A percentile compares a stretch with the other conserved stretches of the same genome.
Conservation (phyloP, 2,329 filamentous ascomycete species). For the Hypocrella siamensis region DNA sequence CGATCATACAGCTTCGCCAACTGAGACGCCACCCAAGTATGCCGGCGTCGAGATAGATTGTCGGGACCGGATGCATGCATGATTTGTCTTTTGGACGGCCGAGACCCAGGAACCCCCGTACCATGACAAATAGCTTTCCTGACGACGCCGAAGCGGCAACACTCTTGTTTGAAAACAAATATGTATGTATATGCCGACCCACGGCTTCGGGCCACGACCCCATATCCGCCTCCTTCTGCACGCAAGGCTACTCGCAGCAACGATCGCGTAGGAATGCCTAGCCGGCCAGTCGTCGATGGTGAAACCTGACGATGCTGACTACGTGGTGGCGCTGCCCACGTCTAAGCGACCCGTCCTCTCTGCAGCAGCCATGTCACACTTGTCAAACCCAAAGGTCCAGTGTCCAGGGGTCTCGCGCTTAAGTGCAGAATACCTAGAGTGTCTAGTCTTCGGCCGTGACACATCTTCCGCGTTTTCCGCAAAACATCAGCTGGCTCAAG, state of each 20-base stretch:
- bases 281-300: not conserved
- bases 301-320: slow-evolving; percentile 2
- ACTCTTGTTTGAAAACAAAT: too few species aligned
- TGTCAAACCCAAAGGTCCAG: not conserved
- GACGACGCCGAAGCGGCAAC: too few species aligned
- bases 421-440: too few species aligned
- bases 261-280: slow-evolving; percentile 3
- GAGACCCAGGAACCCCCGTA: too few species aligned
- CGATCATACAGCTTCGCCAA: slow-evolving; percentile 4
- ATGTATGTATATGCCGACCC: slow-evolving; percentile 1
- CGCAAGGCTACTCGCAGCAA: slow-evolving; percentile 3
- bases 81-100: not conserved
- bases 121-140: too few species aligned
- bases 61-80: slow-evolving; percentile 4
- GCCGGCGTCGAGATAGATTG: not conserved
- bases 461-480: too few species aligned
- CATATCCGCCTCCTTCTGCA: slow-evolving; percentile 1
- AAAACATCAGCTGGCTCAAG: too few species aligned
- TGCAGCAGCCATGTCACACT: not conserved
- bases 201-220: slow-evolving; percentile 1
- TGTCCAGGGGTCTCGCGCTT: not conserved
- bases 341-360: not conserved
- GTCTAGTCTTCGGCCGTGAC: too few species aligned
- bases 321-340: slow-evolving; percentile 2
- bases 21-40: slow-evolving; percentile 5